A percentile compares a stretch with the other conserved stretches of the same genome.
phyloP scores from a whole-genome alignment of 2,329 filamentous ascomycete species.

The Alternaria brassicae region DNA sequence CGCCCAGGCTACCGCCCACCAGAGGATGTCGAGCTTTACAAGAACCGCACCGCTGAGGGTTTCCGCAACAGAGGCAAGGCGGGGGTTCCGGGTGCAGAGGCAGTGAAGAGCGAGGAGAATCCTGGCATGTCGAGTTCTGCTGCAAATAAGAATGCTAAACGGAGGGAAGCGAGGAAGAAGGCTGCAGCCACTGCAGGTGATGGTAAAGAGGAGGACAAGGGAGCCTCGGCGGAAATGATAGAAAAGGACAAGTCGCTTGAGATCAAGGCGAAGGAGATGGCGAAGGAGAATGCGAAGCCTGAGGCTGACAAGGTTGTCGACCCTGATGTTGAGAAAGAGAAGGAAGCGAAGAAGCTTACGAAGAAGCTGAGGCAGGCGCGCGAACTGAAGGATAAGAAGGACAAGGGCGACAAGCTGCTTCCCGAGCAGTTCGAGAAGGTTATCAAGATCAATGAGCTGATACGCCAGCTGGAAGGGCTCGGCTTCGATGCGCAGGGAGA shows the following conservation, averaged over 20 bases:
- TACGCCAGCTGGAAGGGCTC: constrained; percentile 83
- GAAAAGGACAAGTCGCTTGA: constrained; percentile 30
- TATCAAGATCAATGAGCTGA: constrained; percentile 93
- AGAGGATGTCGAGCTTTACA: constrained; percentile 96
- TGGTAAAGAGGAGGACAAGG: constrained; percentile 61
- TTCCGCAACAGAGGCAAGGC: constrained; percentile 77
- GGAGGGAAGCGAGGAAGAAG: constrained; percentile 71
- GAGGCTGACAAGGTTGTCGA: constrained; percentile 55
- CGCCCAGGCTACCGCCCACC: constrained; percentile 91
- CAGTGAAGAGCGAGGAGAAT: constrained; percentile 54
- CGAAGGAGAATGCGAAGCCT: constrained; percentile 23
- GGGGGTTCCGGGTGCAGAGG: constrained; percentile 76
- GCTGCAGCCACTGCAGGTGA: constrained; percentile 49
- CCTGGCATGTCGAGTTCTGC: constrained; percentile 58
- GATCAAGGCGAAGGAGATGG: constrained; percentile 9
- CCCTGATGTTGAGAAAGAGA: constrained; percentile 80
- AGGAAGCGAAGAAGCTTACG: constrained; percentile 87
- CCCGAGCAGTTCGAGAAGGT: constrained; percentile 98
- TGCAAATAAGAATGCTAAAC: constrained; percentile 87
- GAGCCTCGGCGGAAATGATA: constrained; percentile 36
- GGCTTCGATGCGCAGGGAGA: constrained; percentile 85
- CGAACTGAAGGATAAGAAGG: constrained; percentile 90
- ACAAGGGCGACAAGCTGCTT: constrained; percentile 79
- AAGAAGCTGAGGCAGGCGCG: constrained; percentile 96
- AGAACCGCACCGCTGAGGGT: constrained; percentile 84